Percentiles rank a stretch among this genome's conserved stretches.
phyloP scores from a whole-genome alignment of 176 grass and related monocot species.

The Themeda triandra region DNA sequence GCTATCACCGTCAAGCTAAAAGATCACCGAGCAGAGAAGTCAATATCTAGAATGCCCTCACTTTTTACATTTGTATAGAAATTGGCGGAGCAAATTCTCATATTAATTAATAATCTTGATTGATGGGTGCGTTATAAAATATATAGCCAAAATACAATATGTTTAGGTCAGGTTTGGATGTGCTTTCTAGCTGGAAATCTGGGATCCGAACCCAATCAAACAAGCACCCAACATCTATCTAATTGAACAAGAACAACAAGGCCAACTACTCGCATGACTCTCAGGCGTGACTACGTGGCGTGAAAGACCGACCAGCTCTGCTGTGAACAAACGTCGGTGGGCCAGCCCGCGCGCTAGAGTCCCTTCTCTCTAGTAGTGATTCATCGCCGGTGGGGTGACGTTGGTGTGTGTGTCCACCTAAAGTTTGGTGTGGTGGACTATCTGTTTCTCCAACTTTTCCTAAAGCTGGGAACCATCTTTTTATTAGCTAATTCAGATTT shows the following conservation, averaged over 20 bases:
- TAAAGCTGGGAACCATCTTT: not conserved
- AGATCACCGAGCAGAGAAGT: too few relatives aligned
- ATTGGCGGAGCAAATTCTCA: too few relatives aligned
- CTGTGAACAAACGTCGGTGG: not conserved
- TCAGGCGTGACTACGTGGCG: not conserved
- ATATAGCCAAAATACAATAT: too few relatives aligned
- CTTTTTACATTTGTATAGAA: too few relatives aligned
- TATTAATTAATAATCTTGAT: too few relatives aligned
- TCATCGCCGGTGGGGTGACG: not conserved
- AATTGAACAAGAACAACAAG: not conserved
- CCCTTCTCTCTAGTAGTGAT: not conserved
- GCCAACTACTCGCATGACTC: too few relatives aligned
- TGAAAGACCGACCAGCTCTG: not conserved
- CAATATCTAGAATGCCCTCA: too few relatives aligned
- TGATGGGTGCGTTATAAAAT: too few relatives aligned
- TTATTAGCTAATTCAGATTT: not conserved
- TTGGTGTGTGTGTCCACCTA: not conserved
- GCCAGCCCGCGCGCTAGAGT: not conserved
- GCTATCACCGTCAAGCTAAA: too few relatives aligned
- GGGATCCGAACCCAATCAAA: too few relatives aligned
- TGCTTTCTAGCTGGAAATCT: not conserved
- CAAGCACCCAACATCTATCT: too few relatives aligned
- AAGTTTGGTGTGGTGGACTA: not conserved
- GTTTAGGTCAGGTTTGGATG: too few relatives aligned
- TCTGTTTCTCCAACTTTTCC: not conserved